Conservation (phyloP, 2,329 filamentous ascomycete species). For the Ascochyta rabiei region DNA sequence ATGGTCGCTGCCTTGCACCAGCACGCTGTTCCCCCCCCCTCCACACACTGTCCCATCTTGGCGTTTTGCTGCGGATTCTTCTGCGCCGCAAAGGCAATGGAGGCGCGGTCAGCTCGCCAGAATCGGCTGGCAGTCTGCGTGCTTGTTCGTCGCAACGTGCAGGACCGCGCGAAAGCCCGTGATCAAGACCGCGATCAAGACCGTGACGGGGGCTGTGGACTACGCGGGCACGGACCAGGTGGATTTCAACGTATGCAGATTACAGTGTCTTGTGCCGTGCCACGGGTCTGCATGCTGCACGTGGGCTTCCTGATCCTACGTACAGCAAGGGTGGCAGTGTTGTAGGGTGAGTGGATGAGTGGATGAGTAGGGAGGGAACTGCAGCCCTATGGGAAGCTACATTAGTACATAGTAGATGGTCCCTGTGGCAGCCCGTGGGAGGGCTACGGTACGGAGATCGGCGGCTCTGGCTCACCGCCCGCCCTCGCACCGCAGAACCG, state of each 20-base stretch:
- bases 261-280: too few relatives aligned
- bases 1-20: constrained; percentile 48
- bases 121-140: too few relatives aligned
- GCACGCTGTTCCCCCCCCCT: constrained; percentile 22
- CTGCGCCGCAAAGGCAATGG: constrained; percentile 7
- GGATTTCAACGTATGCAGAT: too few relatives aligned
- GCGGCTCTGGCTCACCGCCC: neutral
- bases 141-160: too few relatives aligned
- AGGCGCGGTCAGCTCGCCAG: constrained; percentile 22
- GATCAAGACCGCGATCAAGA: constrained; percentile 68
- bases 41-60: constrained; percentile 11
- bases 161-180: too few relatives aligned
- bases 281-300: neutral
- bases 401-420: too few relatives aligned
- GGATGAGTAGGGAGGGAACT: neutral
- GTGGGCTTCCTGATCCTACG: neutral
- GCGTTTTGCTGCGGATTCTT: neutral
- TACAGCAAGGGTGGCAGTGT: constrained; percentile 1
- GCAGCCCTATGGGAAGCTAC: neutral
- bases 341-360: too few relatives aligned
- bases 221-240: neutral
- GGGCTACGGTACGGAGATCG: too few relatives aligned
- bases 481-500: too few relatives aligned
- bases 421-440: too few relatives aligned
- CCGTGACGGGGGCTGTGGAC: constrained; percentile 35